Evolutionary conservation across 352 stramenopile species (phyloP).

Genomic region (Peronospora farinosa): DNA sequence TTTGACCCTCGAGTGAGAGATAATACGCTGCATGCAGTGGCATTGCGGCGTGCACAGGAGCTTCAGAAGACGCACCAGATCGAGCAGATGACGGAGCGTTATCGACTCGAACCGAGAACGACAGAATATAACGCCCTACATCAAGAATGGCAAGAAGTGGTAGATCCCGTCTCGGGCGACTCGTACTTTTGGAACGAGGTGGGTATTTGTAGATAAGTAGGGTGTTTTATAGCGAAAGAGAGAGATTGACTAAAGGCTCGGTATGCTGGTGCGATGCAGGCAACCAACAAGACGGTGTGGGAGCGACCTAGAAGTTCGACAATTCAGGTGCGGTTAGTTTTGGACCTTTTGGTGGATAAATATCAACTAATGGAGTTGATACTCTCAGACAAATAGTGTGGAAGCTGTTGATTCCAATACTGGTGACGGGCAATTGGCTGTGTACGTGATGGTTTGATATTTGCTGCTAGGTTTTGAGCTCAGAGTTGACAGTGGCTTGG

Average conservation of each 20-base stretch:
- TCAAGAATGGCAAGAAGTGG: slow-evolving; percentile 46
- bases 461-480: background rate
- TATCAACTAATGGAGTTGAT: background rate
- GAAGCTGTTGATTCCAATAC: slow-evolving; percentile 8
- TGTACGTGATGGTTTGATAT: slow-evolving; percentile 13
- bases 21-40: slow-evolving; percentile 72
- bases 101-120: slow-evolving; percentile 7
- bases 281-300: slow-evolving; percentile 72
- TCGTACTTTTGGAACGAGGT: slow-evolving; percentile 83
- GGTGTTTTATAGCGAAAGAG: background rate
- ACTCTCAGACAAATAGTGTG: background rate
- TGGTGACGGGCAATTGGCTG: slow-evolving; percentile 5
- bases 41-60: slow-evolving; percentile 35
- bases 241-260: slow-evolving; percentile 1
- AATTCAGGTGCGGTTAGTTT: background rate
- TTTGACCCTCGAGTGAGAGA: slow-evolving; percentile 50
- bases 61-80: slow-evolving; percentile 31
- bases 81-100: slow-evolving; percentile 16
- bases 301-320: slow-evolving; percentile 32
- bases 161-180: slow-evolving; percentile 46
- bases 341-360: background rate
- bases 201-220: no score
- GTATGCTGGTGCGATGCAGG: slow-evolving; percentile 20
- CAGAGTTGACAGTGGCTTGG: background rate
- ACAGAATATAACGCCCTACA: slow-evolving; percentile 26